Conservation (phyloP, 2,329 filamentous ascomycete species). For the Diaporthe batatas region DNA sequence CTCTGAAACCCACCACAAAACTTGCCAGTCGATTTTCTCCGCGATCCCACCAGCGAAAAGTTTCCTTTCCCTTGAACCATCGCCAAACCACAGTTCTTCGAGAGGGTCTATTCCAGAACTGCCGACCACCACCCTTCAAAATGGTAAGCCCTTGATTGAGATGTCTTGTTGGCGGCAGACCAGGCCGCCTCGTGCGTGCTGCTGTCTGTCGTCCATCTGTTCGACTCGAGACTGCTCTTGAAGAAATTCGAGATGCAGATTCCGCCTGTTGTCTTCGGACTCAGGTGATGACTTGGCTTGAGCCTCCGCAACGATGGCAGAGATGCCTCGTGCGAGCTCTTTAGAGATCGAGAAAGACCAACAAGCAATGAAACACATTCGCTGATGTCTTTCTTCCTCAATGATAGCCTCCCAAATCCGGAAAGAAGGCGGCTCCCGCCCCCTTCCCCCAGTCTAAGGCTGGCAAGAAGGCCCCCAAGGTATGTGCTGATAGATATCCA, state of each 20-base stretch:
- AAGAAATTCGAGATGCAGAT: slow-evolving; percentile 53
- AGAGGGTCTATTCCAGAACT: slow-evolving; percentile 57
- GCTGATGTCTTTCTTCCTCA: slow-evolving; percentile 99
- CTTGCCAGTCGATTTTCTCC: slow-evolving; percentile 30
- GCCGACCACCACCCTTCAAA: slow-evolving; percentile 66
- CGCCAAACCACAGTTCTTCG: slow-evolving; percentile 41
- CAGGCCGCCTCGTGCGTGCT: slow-evolving; percentile 38
- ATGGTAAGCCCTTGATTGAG: slow-evolving; percentile 71
- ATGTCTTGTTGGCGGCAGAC: slow-evolving; percentile 48
- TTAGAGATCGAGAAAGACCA: slow-evolving; percentile 93
- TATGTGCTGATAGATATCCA: slow-evolving; percentile 62
- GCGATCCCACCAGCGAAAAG: slow-evolving; percentile 7
- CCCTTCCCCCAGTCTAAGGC: slow-evolving; percentile 97
- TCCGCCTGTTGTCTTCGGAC: slow-evolving; percentile 60
- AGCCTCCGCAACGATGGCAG: slow-evolving; percentile 66
- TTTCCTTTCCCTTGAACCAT: slow-evolving; percentile 31
- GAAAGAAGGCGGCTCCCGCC: slow-evolving; percentile 98
- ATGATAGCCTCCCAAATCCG: slow-evolving; percentile 99
- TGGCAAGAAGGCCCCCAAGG: slow-evolving; percentile 97
- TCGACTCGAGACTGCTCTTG: slow-evolving; percentile 45
- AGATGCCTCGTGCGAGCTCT: slow-evolving; percentile 75
- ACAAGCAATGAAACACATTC: slow-evolving; percentile 79
- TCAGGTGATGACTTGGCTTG: slow-evolving; percentile 76
- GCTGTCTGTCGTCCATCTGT: slow-evolving; percentile 37
- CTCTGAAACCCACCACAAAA: slow-evolving; percentile 39